Percentiles rank a stretch among this genome's conserved stretches.
Conservation (phyloP, 1,139 yeast species). For the Taphrina pruni region DNA sequence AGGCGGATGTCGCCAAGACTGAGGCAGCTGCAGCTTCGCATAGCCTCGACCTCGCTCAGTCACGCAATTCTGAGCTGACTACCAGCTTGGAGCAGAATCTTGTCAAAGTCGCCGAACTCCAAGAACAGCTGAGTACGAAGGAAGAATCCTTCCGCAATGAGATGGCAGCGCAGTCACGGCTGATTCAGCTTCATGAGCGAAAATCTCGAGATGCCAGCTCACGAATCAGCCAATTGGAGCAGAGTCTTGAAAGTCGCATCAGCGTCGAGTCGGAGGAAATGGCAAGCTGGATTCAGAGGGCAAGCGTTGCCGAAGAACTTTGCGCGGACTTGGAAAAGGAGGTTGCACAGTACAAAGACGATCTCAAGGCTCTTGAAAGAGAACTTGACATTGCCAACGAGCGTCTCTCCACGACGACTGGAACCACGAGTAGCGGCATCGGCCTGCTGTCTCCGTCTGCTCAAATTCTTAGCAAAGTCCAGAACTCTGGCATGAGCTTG, state of each 20-base stretch:
- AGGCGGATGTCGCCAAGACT: conserved; percentile 51
- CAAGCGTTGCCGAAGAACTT: conserved; percentile 49
- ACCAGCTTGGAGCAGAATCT: conserved; percentile 54
- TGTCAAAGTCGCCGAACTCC: conserved; percentile 57
- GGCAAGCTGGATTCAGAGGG: conserved; percentile 50
- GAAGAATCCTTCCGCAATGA: conserved; percentile 68
- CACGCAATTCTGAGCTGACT: conserved; percentile 53
- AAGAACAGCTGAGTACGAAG: conserved; percentile 57
- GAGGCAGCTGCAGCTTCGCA: conserved; percentile 40
- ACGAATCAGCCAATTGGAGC: conserved; percentile 56
- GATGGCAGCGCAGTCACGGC: conserved; percentile 66
- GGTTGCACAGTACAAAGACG: conserved; percentile 50
- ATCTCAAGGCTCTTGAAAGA: conserved; percentile 44
- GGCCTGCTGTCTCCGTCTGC: conserved; percentile 56
- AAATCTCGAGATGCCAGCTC: conserved; percentile 51
- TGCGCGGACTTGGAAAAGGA: conserved; percentile 50
- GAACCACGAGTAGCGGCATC: conserved; percentile 43
- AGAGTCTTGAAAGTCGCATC: conserved; percentile 55
- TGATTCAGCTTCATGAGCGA: conserved; percentile 65
- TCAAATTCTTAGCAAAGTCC: conserved; percentile 56
- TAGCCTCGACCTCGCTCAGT: conserved; percentile 45
- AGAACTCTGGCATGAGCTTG: conserved; percentile 65
- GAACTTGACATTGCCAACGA: conserved; percentile 41
- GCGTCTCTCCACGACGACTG: conserved; percentile 37
- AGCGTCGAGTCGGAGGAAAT: conserved; percentile 49